Percentiles rank a stretch among this genome's conserved stretches.
These are phyloP conservation scores for Omphalotus guepiniiformis DNA, from an alignment of 768 basidiomycete species.

Conservation along the genomic window DNA sequence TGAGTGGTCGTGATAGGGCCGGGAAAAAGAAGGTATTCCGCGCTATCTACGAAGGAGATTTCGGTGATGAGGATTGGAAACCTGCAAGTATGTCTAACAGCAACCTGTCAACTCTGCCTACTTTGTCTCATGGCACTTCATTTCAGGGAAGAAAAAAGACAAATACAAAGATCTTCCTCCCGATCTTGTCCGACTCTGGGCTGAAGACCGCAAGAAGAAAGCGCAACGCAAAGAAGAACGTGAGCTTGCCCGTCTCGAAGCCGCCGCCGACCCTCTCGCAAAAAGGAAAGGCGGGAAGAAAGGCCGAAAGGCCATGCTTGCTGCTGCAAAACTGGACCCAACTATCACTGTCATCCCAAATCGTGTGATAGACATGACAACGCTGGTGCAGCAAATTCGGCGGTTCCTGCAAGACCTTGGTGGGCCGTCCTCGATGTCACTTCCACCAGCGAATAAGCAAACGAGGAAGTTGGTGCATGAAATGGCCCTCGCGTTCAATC, in stretches of 20 bases:
- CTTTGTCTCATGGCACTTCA: neutral
- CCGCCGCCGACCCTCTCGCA: conserved; percentile 59
- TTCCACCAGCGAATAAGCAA: conserved; percentile 77
- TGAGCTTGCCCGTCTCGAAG: conserved; percentile 47
- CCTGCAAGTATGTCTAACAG: conserved; percentile 56
- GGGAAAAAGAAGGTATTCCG: conserved; percentile 53
- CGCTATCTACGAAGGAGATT: conserved; percentile 54
- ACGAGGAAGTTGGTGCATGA: conserved; percentile 74
- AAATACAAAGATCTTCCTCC: conserved; percentile 47
- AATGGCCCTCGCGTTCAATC: conserved; percentile 69
- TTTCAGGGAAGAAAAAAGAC: conserved; percentile 44
- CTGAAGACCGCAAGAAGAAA: conserved; percentile 78
- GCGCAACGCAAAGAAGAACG: conserved; percentile 69
- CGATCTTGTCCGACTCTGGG: conserved; percentile 68
- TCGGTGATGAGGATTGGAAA: conserved; percentile 37
- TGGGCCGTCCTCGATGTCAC: conserved; percentile 47
- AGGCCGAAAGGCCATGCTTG: conserved; percentile 62
- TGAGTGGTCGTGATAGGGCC: conserved; percentile 42
- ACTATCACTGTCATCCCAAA: conserved; percentile 40
- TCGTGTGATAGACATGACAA: conserved; percentile 57
- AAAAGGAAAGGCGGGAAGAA: conserved; percentile 65
- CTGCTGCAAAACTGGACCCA: conserved; percentile 48
- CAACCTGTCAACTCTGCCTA: too few relatives aligned
- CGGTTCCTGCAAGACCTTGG: conserved; percentile 60
- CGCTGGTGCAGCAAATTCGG: conserved; percentile 68